Percentiles rank a stretch among this genome's conserved stretches.
Conservation (phyloP, 2,329 filamentous ascomycete species). For the Paramyrothecium sp. region DNA sequence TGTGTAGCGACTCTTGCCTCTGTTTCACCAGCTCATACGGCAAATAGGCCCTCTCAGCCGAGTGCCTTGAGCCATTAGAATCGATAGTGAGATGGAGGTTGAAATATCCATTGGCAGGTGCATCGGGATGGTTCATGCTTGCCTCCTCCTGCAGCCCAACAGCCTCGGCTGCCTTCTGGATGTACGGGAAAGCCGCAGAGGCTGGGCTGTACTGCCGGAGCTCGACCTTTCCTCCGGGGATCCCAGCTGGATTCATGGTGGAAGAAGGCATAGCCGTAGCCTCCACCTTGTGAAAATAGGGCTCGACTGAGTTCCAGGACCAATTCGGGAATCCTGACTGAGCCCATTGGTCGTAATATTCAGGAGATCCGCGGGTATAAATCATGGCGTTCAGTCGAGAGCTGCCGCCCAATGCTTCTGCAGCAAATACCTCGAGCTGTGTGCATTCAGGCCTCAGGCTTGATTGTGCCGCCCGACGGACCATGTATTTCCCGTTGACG, state of each 20-base stretch:
- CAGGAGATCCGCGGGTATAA: not conserved
- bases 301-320: not conserved
- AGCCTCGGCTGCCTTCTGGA: not conserved
- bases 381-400: slow-evolving; percentile 9
- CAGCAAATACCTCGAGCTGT: not conserved
- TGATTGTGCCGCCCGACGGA: not conserved
- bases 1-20: not conserved
- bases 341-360: slow-evolving; percentile 1
- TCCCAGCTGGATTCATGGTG: too few species aligned
- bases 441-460: slow-evolving; percentile 6
- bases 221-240: not conserved
- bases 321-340: not conserved
- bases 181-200: not conserved
- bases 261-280: too few species aligned
- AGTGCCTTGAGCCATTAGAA: not conserved
- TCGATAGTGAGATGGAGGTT: not conserved
- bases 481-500: too few species aligned
- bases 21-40: not conserved
- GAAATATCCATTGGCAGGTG: not conserved
- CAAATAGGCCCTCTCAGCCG: not conserved
- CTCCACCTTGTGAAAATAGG: not conserved
- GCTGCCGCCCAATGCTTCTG: slow-evolving; percentile 23
- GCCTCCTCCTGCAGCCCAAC: not conserved
- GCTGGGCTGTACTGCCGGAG: not conserved
- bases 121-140: not conserved